These are phyloP conservation scores for Phytophthora melonis DNA, from an alignment of 352 stramenopile species.

Conservation along the genomic window DNA sequence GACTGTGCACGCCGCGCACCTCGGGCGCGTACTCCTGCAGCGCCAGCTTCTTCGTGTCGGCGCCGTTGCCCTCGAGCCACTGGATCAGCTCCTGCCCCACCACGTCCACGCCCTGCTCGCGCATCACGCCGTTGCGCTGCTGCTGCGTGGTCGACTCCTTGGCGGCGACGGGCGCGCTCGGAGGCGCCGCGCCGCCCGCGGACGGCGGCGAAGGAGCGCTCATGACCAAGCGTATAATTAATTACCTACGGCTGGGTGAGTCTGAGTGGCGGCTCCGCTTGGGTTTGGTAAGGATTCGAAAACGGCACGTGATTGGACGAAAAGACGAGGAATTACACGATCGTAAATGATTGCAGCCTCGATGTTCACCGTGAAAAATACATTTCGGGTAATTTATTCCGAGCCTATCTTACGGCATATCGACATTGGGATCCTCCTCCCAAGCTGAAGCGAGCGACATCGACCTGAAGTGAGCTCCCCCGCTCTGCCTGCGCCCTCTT, in stretches of 20 bases:
- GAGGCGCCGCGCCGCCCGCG: conserved; percentile 6
- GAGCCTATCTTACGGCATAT: no score
- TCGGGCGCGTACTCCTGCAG: conserved; percentile 93
- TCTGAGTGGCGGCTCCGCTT: no score
- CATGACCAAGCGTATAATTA: conserved; percentile 34
- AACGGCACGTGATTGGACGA: no score
- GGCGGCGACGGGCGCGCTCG: conserved; percentile 1
- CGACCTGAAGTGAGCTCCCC: neutral
- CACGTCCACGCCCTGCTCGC: conserved; percentile 38
- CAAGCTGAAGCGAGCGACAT: no score
- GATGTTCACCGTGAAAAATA: no score
- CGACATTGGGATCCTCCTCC: no score
- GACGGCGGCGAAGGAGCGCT: conserved; percentile 37
- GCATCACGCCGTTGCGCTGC: conserved; percentile 19
- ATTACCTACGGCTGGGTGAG: no score
- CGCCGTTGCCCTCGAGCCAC: conserved; percentile 78
- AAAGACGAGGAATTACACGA: no score
- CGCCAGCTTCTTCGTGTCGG: conserved; percentile 80
- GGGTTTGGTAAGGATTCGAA: no score
- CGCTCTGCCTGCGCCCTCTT: neutral
- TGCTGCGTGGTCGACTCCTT: no score
- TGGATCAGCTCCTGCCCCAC: conserved; percentile 75
- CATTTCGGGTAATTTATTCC: no score
- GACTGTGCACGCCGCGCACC: conserved; percentile 93
- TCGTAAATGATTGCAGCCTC: no score